These are phyloP conservation scores for Neopestalotiopsis clavispora DNA, from an alignment of 2,329 filamentous ascomycete genomes.

Conservation along the genomic window DNA sequence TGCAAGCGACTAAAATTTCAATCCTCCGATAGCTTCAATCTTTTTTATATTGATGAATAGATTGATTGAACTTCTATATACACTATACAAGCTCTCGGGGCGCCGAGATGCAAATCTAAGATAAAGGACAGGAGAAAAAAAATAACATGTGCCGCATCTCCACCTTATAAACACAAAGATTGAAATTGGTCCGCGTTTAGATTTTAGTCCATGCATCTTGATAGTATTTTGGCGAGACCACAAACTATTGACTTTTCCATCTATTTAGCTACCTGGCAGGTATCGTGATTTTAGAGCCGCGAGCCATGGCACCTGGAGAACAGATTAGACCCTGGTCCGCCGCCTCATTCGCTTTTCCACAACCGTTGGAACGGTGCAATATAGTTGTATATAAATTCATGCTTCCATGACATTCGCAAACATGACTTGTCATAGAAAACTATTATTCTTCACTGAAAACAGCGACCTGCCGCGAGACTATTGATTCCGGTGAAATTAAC, in stretches of 20 bases:
- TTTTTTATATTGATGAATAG: not conserved
- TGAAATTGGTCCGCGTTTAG: not conserved
- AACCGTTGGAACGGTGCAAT: no score
- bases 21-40: not conserved
- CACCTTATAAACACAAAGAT: not conserved
- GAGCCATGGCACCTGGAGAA: no score
- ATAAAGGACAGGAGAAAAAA: not conserved
- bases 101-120: not conserved
- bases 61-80: not conserved
- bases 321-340: no score
- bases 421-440: no score
- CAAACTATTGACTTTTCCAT: not conserved
- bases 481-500: no score
- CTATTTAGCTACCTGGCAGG: not conserved
- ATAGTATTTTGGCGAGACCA: not conserved
- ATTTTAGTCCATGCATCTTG: not conserved
- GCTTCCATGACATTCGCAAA: no score
- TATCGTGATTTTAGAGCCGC: not conserved
- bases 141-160: not conserved
- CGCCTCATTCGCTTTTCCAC: no score
- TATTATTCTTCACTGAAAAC: no score
- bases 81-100: not conserved
- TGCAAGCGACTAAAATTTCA: not conserved
- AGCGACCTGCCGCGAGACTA: no score
- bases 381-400: no score